These are phyloP conservation scores for Basidiobolus meristosporus DNA, from an alignment of 371 early-diverging fungal genomes.

Conservation along the genomic window DNA sequence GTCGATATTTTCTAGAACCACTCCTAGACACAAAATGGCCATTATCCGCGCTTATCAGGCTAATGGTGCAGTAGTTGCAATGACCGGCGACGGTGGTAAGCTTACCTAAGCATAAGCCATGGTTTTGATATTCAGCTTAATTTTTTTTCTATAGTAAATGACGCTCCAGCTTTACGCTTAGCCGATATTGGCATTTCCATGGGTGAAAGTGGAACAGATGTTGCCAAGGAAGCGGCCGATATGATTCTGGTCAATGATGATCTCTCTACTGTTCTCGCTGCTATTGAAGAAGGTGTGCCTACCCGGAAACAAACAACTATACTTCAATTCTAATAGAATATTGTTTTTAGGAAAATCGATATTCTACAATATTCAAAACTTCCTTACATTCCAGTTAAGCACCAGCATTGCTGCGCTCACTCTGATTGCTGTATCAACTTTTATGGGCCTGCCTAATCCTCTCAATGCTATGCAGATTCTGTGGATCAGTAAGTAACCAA, in stretches of 20 bases:
- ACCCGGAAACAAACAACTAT: not conserved
- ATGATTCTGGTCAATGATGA: conserved; percentile 84
- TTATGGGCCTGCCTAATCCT: conserved; percentile 76
- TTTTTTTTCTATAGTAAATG: conserved; percentile 69
- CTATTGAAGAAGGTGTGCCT: conserved; percentile 63
- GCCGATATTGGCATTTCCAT: conserved; percentile 86
- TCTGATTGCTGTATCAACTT: conserved; percentile 68
- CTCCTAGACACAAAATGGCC: conserved; percentile 76
- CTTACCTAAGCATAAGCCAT: conserved; percentile 4
- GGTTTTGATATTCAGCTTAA: conserved; percentile 34
- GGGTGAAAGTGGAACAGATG: conserved; percentile 81
- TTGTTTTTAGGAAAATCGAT: conserved; percentile 46
- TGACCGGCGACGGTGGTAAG: conserved; percentile 98
- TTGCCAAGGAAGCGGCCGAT: conserved; percentile 80
- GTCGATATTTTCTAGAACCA: conserved; percentile 75
- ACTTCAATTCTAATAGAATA: not conserved
- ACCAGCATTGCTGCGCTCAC: conserved; percentile 71
- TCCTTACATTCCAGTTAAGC: conserved; percentile 72
- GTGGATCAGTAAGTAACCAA: conserved; percentile 88
- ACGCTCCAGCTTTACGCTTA: conserved; percentile 74
- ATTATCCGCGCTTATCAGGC: conserved; percentile 63
- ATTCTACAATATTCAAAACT: conserved; percentile 85
- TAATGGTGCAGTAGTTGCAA: conserved; percentile 58
- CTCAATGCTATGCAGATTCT: conserved; percentile 94
- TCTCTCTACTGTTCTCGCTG: conserved; percentile 59